Evolutionary conservation across 1,139 yeast species (phyloP).

Genomic region (Candida pseudoviswanathii): DNA sequence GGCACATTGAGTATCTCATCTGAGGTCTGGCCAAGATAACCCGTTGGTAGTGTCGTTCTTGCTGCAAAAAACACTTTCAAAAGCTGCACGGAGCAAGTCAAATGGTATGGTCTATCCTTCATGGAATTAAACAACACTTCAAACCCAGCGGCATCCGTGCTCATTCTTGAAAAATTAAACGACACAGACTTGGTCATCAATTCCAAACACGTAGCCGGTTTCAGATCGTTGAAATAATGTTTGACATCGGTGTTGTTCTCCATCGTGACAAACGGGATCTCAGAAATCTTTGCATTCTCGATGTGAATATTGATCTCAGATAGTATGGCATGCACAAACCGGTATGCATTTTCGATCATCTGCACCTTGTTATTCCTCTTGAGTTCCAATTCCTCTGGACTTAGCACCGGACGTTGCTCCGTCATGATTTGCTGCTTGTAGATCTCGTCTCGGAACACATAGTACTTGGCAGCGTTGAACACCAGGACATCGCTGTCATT

Average conservation of each 20-base stretch:
- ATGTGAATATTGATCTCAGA: conserved; percentile 30
- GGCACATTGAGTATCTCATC: conserved; percentile 56
- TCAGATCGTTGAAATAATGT: conserved; percentile 26
- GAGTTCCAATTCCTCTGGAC: conserved; percentile 4
- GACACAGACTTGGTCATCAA: conserved; percentile 33
- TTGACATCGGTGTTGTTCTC: conserved; percentile 27
- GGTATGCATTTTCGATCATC: conserved; percentile 14
- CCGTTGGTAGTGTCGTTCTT: conserved; percentile 16
- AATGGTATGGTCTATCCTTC: conserved; percentile 55
- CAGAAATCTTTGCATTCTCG: conserved; percentile 32
- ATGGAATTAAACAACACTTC: conserved; percentile 53
- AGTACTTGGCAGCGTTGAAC: conserved; percentile 23
- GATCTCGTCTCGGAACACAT: conserved; percentile 9
- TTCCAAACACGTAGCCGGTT: conserved; percentile 32
- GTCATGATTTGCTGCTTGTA: conserved; percentile 3
- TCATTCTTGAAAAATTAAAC: conserved; percentile 34
- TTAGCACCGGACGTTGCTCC: not conserved
- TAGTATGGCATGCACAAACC: conserved; percentile 12
- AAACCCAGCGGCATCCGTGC: conserved; percentile 55
- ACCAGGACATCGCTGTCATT: conserved; percentile 22
- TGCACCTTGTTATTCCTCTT: conserved; percentile 7
- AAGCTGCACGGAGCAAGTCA: conserved; percentile 47
- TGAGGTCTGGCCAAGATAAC: conserved; percentile 18
- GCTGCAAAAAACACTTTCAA: conserved; percentile 34
- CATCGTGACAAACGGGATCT: conserved; percentile 40